Conservation (phyloP, 805 yeast species). For the Yarrowia sp. region DNA sequence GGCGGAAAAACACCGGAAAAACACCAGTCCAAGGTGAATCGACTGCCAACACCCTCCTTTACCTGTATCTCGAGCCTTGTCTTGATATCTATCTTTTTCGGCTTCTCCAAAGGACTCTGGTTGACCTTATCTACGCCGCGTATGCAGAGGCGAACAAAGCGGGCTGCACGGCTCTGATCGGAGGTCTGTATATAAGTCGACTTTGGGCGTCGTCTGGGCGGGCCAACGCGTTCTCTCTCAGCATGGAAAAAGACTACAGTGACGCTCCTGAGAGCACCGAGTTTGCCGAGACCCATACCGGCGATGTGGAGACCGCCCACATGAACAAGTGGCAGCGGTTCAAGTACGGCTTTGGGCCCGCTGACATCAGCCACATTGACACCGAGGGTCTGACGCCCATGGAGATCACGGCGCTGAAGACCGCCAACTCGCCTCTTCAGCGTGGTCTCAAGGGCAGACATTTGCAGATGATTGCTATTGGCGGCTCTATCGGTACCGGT, state of each 20-base stretch:
- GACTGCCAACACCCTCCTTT: too few species aligned
- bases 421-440: conserved; percentile 65
- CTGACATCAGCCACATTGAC: conserved; percentile 51
- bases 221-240: not conserved
- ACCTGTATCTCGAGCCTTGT: too few species aligned
- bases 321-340: conserved; percentile 46
- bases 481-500: conserved; percentile 75
- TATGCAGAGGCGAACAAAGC: conserved; percentile 8
- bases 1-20: not conserved
- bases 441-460: conserved; percentile 52
- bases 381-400: conserved; percentile 47
- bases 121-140: not conserved
- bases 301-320: conserved; percentile 10
- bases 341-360: conserved; percentile 58
- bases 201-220: not conserved
- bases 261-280: not conserved
- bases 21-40: too few species aligned
- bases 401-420: conserved; percentile 50
- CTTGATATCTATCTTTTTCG: not conserved
- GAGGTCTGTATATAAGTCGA: conserved; percentile 1
- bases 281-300: conserved; percentile 7
- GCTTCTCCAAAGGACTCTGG: not conserved
- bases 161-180: conserved; percentile 24
- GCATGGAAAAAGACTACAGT: conserved; percentile 13
- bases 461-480: conserved; percentile 48